A percentile compares a stretch with the other conserved stretches of the same genome.
Evolutionary conservation across 495 filamentous ascomycete genomes (phyloP).

Genomic region (Durotheca rogersii): DNA sequence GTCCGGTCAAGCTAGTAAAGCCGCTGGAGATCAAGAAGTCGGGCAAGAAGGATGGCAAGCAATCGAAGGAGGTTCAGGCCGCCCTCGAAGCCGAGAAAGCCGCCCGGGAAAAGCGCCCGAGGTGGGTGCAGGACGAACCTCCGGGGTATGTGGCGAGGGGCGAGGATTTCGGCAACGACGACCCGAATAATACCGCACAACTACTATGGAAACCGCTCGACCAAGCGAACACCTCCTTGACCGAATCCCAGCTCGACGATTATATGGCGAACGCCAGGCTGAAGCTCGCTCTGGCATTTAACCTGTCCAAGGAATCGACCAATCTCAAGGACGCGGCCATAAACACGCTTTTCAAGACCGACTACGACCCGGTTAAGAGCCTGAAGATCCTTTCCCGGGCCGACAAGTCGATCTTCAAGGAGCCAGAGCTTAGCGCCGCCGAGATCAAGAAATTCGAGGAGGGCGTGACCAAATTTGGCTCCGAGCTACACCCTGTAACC

Average conservation of each 20-base stretch:
- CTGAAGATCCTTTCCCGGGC: conserved; percentile 66
- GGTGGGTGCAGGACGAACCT: conserved; percentile 92
- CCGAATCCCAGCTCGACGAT: conserved; percentile 57
- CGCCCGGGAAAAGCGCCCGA: conserved; percentile 76
- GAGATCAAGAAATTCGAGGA: conserved; percentile 92
- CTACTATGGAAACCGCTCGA: conserved; percentile 64
- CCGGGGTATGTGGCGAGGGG: conserved; percentile 80
- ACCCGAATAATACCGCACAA: conserved; percentile 49
- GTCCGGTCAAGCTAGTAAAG: conserved; percentile 85
- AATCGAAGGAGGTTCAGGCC: conserved; percentile 75
- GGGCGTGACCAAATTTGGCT: conserved; percentile 85
- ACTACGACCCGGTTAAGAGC: conserved; percentile 71
- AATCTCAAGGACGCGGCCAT: conserved; percentile 89
- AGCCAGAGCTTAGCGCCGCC: conserved; percentile 74
- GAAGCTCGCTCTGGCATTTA: conserved; percentile 58
- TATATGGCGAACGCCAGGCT: conserved; percentile 70
- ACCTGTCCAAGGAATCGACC: conserved; percentile 67
- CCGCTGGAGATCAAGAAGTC: conserved; percentile 77
- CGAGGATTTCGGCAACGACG: conserved; percentile 61
- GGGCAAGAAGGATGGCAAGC: conserved; percentile 64
- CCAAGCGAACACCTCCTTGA: conserved; percentile 48
- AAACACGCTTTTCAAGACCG: conserved; percentile 67
- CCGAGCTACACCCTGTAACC: conserved; percentile 80
- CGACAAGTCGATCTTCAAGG: conserved; percentile 75
- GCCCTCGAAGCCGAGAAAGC: conserved; percentile 77